Evolutionary conservation across 805 yeast species (phyloP).

Genomic region (Wickerhamia fluorescens): DNA sequence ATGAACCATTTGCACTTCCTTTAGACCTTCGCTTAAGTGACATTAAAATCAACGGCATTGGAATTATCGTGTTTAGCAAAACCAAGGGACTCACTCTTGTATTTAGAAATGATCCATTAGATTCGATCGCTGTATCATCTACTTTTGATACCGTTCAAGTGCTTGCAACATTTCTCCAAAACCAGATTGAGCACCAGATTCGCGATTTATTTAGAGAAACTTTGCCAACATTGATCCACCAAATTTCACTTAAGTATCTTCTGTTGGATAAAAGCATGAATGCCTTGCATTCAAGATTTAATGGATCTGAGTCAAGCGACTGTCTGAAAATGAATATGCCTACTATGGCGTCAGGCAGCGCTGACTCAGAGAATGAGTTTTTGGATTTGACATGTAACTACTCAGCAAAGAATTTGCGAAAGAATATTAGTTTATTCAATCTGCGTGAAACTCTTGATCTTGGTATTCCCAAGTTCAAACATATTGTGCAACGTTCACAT

Average conservation of each 20-base stretch:
- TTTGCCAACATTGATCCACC: conserved; percentile 73
- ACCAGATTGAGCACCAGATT: conserved; percentile 75
- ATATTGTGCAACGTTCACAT: conserved; percentile 52
- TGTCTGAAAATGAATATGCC: background rate
- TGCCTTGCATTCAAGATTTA: conserved; percentile 9
- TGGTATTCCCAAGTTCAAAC: conserved; percentile 50
- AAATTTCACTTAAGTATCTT: conserved; percentile 56
- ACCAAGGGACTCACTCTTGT: conserved; percentile 81
- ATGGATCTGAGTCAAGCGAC: background rate
- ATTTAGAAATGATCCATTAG: conserved; percentile 84
- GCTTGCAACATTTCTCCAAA: conserved; percentile 74
- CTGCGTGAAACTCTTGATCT: conserved; percentile 79
- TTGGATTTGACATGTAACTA: conserved; percentile 30
- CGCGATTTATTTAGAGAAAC: conserved; percentile 78
- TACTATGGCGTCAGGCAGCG: conserved; percentile 1
- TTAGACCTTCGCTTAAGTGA: conserved; percentile 68
- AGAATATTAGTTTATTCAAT: conserved; percentile 41
- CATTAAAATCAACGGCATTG: conserved; percentile 70
- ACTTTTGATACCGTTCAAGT: conserved; percentile 84
- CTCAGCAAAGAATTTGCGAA: conserved; percentile 45
- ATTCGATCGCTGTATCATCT: conserved; percentile 72
- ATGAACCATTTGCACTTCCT: conserved; percentile 69
- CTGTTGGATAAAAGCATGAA: conserved; percentile 13
- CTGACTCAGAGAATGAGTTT: too few relatives aligned
- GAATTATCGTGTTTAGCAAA: conserved; percentile 75